Conservation (phyloP, 768 basidiomycete genomes). For the Pulveroboletus sp. region DNA sequence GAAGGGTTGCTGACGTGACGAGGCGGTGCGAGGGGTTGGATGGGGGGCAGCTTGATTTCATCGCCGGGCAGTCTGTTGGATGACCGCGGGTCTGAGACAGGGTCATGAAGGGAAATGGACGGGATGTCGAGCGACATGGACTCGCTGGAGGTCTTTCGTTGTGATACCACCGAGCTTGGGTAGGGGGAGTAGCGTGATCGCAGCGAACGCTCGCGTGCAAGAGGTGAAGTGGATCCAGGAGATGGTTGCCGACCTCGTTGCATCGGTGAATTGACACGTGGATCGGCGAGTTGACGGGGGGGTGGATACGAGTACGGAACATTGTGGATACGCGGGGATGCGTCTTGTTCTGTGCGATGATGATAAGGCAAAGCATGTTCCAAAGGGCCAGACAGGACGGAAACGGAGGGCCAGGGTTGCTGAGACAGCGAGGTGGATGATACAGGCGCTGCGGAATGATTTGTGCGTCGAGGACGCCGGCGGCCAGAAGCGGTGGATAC, state of each 20-base stretch:
- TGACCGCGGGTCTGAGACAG: constrained; percentile 23
- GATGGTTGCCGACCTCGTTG: constrained; percentile 28
- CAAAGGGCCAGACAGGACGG: constrained; percentile 28
- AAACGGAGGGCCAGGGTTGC: constrained; percentile 49
- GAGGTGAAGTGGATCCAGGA: constrained; percentile 24
- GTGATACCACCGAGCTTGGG: constrained; percentile 29
- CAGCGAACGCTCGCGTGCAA: constrained; percentile 22
- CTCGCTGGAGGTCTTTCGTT: constrained; percentile 26
- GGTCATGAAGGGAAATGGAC: constrained; percentile 34
- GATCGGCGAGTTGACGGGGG: constrained; percentile 26
- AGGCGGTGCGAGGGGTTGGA: constrained; percentile 34
- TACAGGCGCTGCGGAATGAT: constrained; percentile 37
- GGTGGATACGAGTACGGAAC: constrained; percentile 30
- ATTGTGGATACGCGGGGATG: constrained; percentile 25
- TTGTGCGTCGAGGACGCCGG: constrained; percentile 56
- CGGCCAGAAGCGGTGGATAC: constrained; percentile 59
- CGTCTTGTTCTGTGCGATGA: constrained; percentile 24
- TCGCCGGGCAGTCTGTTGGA: constrained; percentile 30
- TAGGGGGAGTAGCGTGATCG: constrained; percentile 46
- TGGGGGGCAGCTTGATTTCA: constrained; percentile 40
- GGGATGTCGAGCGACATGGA: constrained; percentile 36
- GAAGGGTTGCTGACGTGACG: constrained; percentile 32
- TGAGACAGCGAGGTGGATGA: constrained; percentile 30
- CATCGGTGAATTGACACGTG: constrained; percentile 29
- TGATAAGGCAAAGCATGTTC: constrained; percentile 22